These are phyloP conservation scores for Agrostemma githago DNA, from an alignment of 148 eudicot genomes.

Conservation along the genomic window DNA sequence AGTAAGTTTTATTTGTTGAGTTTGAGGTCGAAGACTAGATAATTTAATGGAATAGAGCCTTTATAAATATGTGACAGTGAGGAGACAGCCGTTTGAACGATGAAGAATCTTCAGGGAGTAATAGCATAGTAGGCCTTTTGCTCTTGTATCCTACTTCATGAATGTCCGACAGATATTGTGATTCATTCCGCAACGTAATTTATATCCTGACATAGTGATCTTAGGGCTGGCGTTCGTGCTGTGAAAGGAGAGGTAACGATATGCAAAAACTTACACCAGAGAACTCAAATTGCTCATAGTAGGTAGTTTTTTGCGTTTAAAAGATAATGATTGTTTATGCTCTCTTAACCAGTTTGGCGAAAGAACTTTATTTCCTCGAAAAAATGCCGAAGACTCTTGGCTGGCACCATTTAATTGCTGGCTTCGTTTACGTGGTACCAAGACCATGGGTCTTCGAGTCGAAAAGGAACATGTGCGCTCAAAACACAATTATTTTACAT, in stretches of 20 bases:
- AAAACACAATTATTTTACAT: no score
- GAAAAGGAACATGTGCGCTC: slow-evolving; percentile 87
- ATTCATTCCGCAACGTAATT: slow-evolving; percentile 99
- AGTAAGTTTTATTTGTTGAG: no score
- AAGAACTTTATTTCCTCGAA: slow-evolving; percentile 80
- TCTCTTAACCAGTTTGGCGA: slow-evolving; percentile 60
- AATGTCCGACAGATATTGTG: slow-evolving; percentile 69
- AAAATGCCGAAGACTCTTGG: slow-evolving; percentile 87
- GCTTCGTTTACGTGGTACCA: slow-evolving; percentile 94
- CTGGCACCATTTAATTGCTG: slow-evolving; percentile 97
- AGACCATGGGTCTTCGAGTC: slow-evolving; percentile 95
- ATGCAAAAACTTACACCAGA: neutral
- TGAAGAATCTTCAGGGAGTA: no score
- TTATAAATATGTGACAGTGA: no score
- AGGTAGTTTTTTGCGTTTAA: neutral
- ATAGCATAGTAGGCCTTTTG: neutral
- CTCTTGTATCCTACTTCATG: slow-evolving; percentile 15
- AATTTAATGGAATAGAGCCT: no score
- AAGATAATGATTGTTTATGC: neutral
- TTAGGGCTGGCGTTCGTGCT: slow-evolving; percentile 95
- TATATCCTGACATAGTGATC: slow-evolving; percentile 93
- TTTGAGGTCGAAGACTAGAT: no score
- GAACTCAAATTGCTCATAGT: neutral
- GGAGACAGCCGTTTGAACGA: no score
- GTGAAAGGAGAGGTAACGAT: slow-evolving; percentile 78